These are phyloP conservation scores for Picochlorum sp. DNA, from an alignment of 139 green algal genomes.

Conservation along the genomic window DNA sequence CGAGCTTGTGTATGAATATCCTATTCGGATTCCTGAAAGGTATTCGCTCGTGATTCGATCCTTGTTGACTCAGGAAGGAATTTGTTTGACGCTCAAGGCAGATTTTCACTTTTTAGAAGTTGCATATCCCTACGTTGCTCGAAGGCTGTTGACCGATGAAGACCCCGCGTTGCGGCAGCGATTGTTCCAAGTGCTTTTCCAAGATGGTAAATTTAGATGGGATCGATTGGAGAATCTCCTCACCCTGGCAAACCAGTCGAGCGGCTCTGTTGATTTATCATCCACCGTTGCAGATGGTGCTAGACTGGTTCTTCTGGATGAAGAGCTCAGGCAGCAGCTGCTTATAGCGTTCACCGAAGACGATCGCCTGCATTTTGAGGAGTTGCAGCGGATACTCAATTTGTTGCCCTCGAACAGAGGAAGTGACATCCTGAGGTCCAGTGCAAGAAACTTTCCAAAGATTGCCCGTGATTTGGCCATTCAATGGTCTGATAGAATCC, in stretches of 20 bases:
- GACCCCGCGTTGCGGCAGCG: constrained; percentile 87
- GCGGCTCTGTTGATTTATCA: constrained; percentile 66
- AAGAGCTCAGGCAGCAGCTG: constrained; percentile 69
- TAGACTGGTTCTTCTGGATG: constrained; percentile 64
- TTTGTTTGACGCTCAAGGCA: constrained; percentile 94
- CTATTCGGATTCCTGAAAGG: constrained; percentile 96
- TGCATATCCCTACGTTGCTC: constrained; percentile 59
- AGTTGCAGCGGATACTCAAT: constrained; percentile 50
- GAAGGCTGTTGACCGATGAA: constrained; percentile 87
- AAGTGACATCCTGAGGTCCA: constrained; percentile 22
- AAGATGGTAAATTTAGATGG: constrained; percentile 90
- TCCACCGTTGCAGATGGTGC: constrained; percentile 70
- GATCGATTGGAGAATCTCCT: constrained; percentile 93
- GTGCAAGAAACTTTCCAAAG: constrained; percentile 30
- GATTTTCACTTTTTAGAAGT: constrained; percentile 97
- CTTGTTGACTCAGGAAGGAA: constrained; percentile 80
- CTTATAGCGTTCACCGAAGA: constrained; percentile 91
- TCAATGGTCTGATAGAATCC: constrained; percentile 38
- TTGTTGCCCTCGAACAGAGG: constrained; percentile 24
- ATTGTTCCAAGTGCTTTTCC: constrained; percentile 86
- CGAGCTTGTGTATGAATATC: constrained; percentile 98
- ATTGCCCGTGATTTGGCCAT: constrained; percentile 42
- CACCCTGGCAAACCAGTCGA: constrained; percentile 45
- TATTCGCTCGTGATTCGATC: constrained; percentile 93
- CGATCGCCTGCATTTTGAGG: constrained; percentile 81